Conservation (phyloP, 495 filamentous ascomycete species). For the Tuber calosporum region DNA sequence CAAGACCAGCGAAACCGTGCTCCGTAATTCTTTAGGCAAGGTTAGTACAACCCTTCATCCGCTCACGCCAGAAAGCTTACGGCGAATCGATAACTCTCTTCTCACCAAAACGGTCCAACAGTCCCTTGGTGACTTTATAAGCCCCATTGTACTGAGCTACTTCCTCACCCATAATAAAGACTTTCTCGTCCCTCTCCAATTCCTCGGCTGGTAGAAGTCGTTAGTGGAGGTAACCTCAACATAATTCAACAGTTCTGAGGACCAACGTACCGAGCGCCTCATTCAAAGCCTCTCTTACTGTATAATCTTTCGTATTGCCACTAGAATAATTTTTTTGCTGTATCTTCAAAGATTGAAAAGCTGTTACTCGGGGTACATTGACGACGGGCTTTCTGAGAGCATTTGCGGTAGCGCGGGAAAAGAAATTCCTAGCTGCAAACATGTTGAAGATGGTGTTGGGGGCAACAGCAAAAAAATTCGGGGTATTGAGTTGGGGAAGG, state of each 20-base stretch:
- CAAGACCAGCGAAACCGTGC: conserved; percentile 85
- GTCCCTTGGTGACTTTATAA: conserved; percentile 97
- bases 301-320: conserved; percentile 66
- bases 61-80: conserved; percentile 16
- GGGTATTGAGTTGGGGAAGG: neutral
- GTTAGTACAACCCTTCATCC: conserved; percentile 11
- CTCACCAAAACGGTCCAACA: conserved; percentile 92
- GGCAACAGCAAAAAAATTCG: neutral
- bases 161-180: conserved; percentile 93
- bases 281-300: conserved; percentile 93
- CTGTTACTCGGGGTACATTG: conserved; percentile 44
- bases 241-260: conserved; percentile 10
- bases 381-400: conserved; percentile 24
- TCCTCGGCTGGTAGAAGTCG: conserved; percentile 60
- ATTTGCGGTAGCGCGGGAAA: conserved; percentile 25
- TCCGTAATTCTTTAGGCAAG: conserved; percentile 65
- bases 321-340: conserved; percentile 51
- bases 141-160: conserved; percentile 99
- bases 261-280: conserved; percentile 61
- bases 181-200: conserved; percentile 86
- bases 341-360: conserved; percentile 47
- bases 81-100: conserved; percentile 97
- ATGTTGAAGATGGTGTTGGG: neutral
- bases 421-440: conserved; percentile 11
- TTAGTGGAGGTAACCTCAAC: conserved; percentile 13